phyloP scores from a whole-genome alignment of 306 rosid genomes.

The Pyrus pyrifolia region DNA sequence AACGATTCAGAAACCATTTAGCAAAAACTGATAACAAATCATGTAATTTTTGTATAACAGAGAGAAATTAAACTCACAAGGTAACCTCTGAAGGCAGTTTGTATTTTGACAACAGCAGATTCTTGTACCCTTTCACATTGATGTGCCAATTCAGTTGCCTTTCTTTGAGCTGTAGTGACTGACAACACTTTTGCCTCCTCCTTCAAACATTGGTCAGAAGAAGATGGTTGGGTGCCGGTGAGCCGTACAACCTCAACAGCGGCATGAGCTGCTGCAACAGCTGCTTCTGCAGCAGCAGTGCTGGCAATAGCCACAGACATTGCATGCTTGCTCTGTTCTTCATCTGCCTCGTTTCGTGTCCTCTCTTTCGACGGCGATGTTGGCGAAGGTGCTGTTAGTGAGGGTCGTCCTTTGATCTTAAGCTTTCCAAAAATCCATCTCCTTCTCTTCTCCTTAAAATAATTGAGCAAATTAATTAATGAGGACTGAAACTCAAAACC shows the following conservation, averaged over 20 bases:
- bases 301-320: conserved; percentile 54
- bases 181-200: conserved; percentile 13
- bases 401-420: conserved; percentile 43
- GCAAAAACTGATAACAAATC: not conserved
- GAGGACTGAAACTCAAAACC: not conserved
- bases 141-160: no score
- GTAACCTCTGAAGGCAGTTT: conserved; percentile 73
- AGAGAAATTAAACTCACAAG: conserved; percentile 52
- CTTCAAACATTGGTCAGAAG: conserved; percentile 17
- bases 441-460: conserved; percentile 64
- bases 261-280: conserved; percentile 40
- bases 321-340: conserved; percentile 51
- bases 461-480: not conserved
- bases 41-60: not conserved
- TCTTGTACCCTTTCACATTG: conserved; percentile 34
- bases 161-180: conserved; percentile 13
- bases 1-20: not conserved
- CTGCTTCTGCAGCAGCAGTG: conserved; percentile 55
- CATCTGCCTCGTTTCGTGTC: conserved; percentile 34
- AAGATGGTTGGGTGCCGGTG: conserved; percentile 28
- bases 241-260: conserved; percentile 47
- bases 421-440: conserved; percentile 69
- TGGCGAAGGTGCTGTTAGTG: conserved; percentile 43
- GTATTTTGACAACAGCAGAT: conserved; percentile 62
- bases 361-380: conserved; percentile 20